A percentile compares a stretch with the other conserved stretches of the same genome.
These are phyloP conservation scores for Nakazawaea ernobii DNA, from an alignment of 805 yeast genomes.

Conservation along the genomic window DNA sequence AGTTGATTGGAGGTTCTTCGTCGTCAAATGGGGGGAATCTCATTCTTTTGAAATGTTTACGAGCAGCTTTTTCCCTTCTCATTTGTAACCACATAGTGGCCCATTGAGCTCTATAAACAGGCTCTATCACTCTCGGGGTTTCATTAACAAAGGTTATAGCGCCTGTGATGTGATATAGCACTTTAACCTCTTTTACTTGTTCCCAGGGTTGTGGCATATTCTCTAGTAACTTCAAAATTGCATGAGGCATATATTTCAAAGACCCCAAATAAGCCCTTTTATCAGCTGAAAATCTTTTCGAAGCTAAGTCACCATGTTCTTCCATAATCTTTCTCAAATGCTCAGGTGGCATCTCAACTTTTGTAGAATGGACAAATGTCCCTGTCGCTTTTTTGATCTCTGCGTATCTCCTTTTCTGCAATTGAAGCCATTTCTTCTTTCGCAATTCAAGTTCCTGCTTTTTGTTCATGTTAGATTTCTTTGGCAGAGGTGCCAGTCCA, in stretches of 20 bases:
- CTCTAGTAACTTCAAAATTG: slow-evolving; percentile 80
- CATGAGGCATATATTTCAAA: slow-evolving; percentile 92
- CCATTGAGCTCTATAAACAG: slow-evolving; percentile 93
- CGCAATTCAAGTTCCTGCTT: slow-evolving; percentile 30
- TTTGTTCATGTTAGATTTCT: slow-evolving; percentile 8
- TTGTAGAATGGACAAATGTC: slow-evolving; percentile 51
- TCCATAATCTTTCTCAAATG: slow-evolving; percentile 80
- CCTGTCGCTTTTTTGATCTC: slow-evolving; percentile 28
- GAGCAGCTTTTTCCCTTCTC: slow-evolving; percentile 91
- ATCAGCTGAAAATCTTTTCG: slow-evolving; percentile 73
- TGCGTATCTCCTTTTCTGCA: slow-evolving; percentile 55
- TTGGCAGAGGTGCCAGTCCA: slow-evolving; percentile 8
- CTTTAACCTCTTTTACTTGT: slow-evolving; percentile 74
- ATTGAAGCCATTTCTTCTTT: slow-evolving; percentile 53
- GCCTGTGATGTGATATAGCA: slow-evolving; percentile 84
- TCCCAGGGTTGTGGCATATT: slow-evolving; percentile 99
- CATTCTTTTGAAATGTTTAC: slow-evolving; percentile 86
- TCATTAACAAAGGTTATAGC: slow-evolving; percentile 96
- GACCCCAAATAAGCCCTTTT: slow-evolving; percentile 88
- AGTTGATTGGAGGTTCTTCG: slow-evolving; percentile 88
- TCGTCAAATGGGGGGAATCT: slow-evolving; percentile 96
- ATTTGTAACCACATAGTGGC: slow-evolving; percentile 86
- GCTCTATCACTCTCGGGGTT: slow-evolving; percentile 85
- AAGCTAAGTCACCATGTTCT: slow-evolving; percentile 81
- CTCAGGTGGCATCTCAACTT: slow-evolving; percentile 88